Base-by-base conservation (phyloP, 164 flowering plant genomes). In the Nelumbo lutea region DNA sequence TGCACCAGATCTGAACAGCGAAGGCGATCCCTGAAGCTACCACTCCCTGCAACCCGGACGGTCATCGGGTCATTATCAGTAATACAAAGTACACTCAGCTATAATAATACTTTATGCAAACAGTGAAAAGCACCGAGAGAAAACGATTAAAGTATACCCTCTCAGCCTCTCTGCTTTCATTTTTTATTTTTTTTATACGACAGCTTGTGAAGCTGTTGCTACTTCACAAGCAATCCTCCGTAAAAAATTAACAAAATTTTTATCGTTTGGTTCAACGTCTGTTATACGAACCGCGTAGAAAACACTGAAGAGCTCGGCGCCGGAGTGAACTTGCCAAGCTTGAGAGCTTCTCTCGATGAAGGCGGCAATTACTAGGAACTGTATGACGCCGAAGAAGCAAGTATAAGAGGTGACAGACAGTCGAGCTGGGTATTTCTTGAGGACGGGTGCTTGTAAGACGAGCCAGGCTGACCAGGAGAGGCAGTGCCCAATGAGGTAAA, bases 1-100 rank as follows among this genome's bases (percentile, higher is more conserved):
- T 96, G 91, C 99, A 96, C 99, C 99, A 96, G 77, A 96, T 96
- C 87, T 96, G 99, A 50, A 96, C 98, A 70, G 98, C 98, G 69
- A 92, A 96, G n/a, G 99, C 99, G 0, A 96, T 87, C 78, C 99
- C 99, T 11, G 99, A 96, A 68, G 99, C 99, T 64, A 96, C 98
- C 71, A 89, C 84, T 51, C 98, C 99, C 99, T 93, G 87, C 76
- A 70, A 56, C 40, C 56, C 27, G 51, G n/a, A 53, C 67, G 62
- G 39, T 50, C 45, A 0, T 45, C 55, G 9, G 5, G 68, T 64
- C 68, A 70, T 51, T 51, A 7, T 7, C 13, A 6, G 9, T 3
- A 11, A 11, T 53, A 15, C 11, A 53, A 53, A 11, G 27, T 2
- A 53, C 48, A 46, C 7, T 7, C 48, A 53, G 1, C 14, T 11